Evolutionary conservation across 768 basidiomycete species (phyloP).

Genomic region (Lactarius pseudohatsudake): DNA sequence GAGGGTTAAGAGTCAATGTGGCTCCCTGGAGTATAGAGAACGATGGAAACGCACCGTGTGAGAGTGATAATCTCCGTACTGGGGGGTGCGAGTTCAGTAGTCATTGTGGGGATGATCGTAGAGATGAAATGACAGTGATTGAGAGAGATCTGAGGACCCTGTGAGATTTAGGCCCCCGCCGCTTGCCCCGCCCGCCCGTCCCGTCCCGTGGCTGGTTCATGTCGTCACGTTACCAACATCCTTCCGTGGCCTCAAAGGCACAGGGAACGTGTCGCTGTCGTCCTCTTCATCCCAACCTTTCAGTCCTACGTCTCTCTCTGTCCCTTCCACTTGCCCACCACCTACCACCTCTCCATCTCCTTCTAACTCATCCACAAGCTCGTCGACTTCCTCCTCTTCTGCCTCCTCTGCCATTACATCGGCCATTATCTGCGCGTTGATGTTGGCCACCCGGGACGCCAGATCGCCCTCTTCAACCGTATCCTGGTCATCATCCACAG

Average conservation of each 20-base stretch:
- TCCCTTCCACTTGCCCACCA: conserved; percentile 9
- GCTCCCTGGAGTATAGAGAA: conserved; percentile 15
- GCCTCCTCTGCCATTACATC: conserved; percentile 68
- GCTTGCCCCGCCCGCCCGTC: not conserved
- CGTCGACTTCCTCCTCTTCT: conserved; percentile 43
- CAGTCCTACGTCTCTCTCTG: not conserved
- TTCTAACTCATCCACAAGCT: conserved; percentile 34
- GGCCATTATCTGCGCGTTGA: conserved; percentile 73
- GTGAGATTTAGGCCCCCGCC: conserved; percentile 11
- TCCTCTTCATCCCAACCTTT: conserved; percentile 51
- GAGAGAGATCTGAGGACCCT: conserved; percentile 20
- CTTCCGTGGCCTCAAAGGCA: conserved; percentile 68
- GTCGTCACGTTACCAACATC: conserved; percentile 61
- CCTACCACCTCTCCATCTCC: conserved; percentile 36
- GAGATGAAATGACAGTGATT: conserved; percentile 16
- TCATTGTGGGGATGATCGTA: conserved; percentile 28
- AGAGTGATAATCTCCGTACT: conserved; percentile 90
- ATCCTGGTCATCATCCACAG: conserved; percentile 13
- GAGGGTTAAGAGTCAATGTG: conserved; percentile 2
- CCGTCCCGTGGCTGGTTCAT: not conserved
- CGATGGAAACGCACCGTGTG: conserved; percentile 63
- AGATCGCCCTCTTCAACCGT: conserved; percentile 33
- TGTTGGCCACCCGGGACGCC: conserved; percentile 68
- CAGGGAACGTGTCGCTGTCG: conserved; percentile 62
- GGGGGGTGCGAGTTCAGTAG: conserved; percentile 61